A percentile compares a stretch with the other conserved stretches of the same genome.
phyloP scores from a whole-genome alignment of 2,329 filamentous ascomycete genomes.

The Plenodomus biglobosus region DNA sequence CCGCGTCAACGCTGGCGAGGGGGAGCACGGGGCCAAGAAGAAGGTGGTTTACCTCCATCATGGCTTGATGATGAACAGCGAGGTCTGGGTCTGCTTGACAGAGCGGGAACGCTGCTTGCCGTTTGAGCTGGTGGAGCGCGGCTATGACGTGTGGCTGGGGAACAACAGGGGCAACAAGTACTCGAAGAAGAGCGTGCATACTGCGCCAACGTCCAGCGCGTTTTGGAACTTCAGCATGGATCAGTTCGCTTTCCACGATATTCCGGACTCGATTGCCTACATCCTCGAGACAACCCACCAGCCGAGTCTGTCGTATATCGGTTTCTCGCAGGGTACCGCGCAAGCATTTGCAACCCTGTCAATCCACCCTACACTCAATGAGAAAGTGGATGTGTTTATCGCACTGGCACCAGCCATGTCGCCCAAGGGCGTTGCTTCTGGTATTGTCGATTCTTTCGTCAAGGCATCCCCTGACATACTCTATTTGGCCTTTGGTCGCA shows the following conservation, averaged over 20 bases:
- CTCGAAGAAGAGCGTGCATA: slow-evolving; percentile 85
- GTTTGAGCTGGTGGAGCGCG: slow-evolving; percentile 83
- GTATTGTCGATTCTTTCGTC: slow-evolving; percentile 87
- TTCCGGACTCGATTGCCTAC: slow-evolving; percentile 91
- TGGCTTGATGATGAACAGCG: slow-evolving; percentile 96
- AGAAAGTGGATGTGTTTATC: slow-evolving; percentile 94
- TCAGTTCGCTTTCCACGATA: slow-evolving; percentile 96
- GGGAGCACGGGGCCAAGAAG: slow-evolving; percentile 63
- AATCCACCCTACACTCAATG: slow-evolving; percentile 88
- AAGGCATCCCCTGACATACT: slow-evolving; percentile 92
- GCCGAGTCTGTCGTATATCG: slow-evolving; percentile 87
- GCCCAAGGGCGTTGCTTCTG: slow-evolving; percentile 84
- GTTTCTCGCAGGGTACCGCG: slow-evolving; percentile 95
- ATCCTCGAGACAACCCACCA: slow-evolving; percentile 82
- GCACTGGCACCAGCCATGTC: slow-evolving; percentile 96
- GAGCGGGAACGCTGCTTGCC: slow-evolving; percentile 83
- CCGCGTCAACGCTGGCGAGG: slow-evolving; percentile 71
- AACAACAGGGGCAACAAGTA: slow-evolving; percentile 99
- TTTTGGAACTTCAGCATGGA: slow-evolving; percentile 99
- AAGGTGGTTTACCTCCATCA: slow-evolving; percentile 93
- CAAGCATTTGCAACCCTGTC: slow-evolving; percentile 93
- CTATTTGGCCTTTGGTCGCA: slow-evolving; percentile 88
- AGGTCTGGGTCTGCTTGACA: slow-evolving; percentile 94
- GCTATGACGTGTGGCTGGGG: slow-evolving; percentile 96
- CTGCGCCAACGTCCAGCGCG: slow-evolving; percentile 69